A percentile compares a stretch with the other conserved stretches of the same genome.
These are phyloP conservation scores for Colletotrichum liriopes DNA, from an alignment of 2,329 filamentous ascomycete species.

Conservation along the genomic window DNA sequence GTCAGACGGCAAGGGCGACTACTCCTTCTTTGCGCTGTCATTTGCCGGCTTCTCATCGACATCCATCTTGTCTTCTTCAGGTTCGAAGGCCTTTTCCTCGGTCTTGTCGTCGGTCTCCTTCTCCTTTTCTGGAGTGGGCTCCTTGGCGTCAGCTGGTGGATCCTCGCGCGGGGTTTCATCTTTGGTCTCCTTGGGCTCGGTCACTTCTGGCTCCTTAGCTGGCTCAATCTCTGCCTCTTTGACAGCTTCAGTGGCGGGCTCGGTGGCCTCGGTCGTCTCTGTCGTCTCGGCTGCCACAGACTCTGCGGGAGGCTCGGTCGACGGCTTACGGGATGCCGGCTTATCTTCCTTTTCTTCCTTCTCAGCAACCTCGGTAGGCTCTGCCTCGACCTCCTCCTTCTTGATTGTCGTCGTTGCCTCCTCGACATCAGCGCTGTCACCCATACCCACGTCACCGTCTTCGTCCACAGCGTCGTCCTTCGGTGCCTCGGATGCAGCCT, in stretches of 20 bases:
- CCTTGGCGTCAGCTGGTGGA: conserved; percentile 27
- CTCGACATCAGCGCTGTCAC: conserved; percentile 53
- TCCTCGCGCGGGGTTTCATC: conserved; percentile 44
- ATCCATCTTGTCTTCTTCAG: conserved; percentile 45
- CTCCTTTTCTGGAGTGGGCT: conserved; percentile 24
- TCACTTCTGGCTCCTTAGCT: conserved; percentile 28
- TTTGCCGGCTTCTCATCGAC: conserved; percentile 43
- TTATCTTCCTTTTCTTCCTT: conserved; percentile 46
- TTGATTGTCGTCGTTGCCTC: conserved; percentile 55
- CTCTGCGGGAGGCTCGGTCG: conserved; percentile 27
- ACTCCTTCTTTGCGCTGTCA: conserved; percentile 28
- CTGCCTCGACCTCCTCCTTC: conserved; percentile 56
- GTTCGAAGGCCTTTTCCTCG: conserved; percentile 40
- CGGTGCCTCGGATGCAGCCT: conserved; percentile 22
- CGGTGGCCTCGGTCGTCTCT: conserved; percentile 40
- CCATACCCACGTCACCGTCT: conserved; percentile 69
- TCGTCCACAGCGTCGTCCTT: conserved; percentile 57
- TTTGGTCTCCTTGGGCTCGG: conserved; percentile 10
- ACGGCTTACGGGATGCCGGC: conserved; percentile 35
- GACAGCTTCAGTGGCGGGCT: conserved; percentile 32
- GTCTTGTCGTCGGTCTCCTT: conserved; percentile 45
- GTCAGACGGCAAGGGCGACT: neutral
- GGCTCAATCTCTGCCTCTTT: conserved; percentile 39
- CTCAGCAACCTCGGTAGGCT: conserved; percentile 50
- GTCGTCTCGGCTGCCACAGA: conserved; percentile 44